Evolutionary conservation across 331 rosid species (phyloP).

Genomic region (Malus hybrid): DNA sequence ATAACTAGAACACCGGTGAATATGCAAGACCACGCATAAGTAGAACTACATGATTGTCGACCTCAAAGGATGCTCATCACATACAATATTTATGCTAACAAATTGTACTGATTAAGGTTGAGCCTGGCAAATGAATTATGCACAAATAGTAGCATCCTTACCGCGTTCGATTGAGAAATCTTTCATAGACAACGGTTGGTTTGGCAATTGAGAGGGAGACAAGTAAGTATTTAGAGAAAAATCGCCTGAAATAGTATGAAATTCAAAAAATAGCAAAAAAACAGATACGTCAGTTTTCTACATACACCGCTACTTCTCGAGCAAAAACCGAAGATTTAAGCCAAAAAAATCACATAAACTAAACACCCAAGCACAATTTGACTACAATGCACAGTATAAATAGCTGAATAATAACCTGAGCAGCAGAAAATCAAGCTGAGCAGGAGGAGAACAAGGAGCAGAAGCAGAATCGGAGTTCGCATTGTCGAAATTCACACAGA

Average conservation of each 20-base stretch:
- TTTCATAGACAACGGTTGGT: conserved; percentile 22
- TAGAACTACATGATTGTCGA: not conserved
- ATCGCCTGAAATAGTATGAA: conserved; percentile 29
- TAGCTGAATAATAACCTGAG: conserved; percentile 37
- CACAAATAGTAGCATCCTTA: conserved; percentile 13
- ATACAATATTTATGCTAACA: not conserved
- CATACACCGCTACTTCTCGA: not conserved
- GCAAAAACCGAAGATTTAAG: not conserved
- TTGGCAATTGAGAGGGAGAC: conserved; percentile 37
- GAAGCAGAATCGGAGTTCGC: conserved; percentile 35
- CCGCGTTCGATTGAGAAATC: conserved; percentile 35
- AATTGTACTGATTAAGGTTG: not conserved
- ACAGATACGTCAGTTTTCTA: not conserved
- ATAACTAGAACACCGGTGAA: not conserved
- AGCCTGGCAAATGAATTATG: not conserved
- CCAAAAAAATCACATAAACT: not conserved
- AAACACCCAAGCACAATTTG: not conserved
- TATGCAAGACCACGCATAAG: not conserved
- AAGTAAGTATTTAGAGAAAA: conserved; percentile 27
- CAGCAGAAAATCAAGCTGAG: conserved; percentile 34
- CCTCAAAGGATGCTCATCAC: not conserved
- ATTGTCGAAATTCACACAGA: conserved; percentile 41
- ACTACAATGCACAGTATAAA: not conserved
- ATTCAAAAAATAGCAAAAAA: not conserved
- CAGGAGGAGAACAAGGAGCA: conserved; percentile 28